Evolutionary conservation across 176 grass and related monocot genomes (phyloP), one percentile per base, ranked within the genome.

Genomic region (Secale cereale): DNA sequence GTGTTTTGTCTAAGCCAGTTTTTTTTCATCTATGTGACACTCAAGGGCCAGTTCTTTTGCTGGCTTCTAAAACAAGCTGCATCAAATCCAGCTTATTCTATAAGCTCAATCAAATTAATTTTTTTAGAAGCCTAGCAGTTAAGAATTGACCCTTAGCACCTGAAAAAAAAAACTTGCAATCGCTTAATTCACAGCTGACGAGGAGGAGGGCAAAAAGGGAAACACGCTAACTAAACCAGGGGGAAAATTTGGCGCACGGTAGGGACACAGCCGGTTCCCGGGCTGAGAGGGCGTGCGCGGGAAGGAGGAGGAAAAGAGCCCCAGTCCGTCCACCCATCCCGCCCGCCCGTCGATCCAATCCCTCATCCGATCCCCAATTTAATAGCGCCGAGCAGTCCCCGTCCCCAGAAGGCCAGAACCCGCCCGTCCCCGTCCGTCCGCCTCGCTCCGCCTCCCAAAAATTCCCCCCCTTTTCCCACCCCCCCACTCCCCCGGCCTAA

Each of bases 391-490:
- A 46, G 70, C 32, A 25, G 5, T 1, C n/a, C 14, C 28, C 60
- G n/a, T n/a, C 2, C 57, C 3, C 7, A 48, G 45, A 40, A 40
- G 7, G 43, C 25, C 39, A 20, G 16, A 43, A 23, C 15, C 25
- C 5, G 9, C 0, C 43, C 50, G 50, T 7, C 17, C 50, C 35
- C 82, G 31, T 54, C 39, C 48, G 48, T 52, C 48, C 66, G 23
- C 17, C 27, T 45, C 84, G 85, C 85, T 81, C 19, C 50, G 69
- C 85, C 85, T 85, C 81, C 81, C 85, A 43, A 87, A 89, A 84
- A 17, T 50, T 71, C 20, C 9, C 48, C 85, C 79, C 66, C n/a
- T n/a, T 37, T 66, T 66, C 17, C 60, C 33, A 17, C 19, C 74
- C 13, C 43, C 40, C 41, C 41, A 3, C 10, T 3, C 4, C 9